Evolutionary conservation across 169 alveolate species (phyloP).

Genomic region (Toxoplasma gondii): DNA sequence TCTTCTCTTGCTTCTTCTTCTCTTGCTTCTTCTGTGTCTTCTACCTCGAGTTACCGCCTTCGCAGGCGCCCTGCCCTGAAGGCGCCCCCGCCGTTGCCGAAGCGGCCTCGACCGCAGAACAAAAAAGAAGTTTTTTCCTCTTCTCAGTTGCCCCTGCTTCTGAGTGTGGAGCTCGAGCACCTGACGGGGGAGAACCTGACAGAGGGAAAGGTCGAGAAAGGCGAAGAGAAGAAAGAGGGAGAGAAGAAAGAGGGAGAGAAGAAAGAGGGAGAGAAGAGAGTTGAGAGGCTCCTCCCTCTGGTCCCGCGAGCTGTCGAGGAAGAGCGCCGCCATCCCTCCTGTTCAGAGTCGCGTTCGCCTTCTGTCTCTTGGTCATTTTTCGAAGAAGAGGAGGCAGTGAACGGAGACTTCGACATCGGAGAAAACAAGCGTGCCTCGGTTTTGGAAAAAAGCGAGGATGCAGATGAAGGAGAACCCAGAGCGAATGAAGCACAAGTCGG

Average conservation of each 20-base stretch:
- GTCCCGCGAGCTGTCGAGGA: neutral
- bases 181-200: too few relatives aligned
- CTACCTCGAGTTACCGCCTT: neutral
- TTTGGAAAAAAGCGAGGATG: neutral
- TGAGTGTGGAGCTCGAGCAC: neutral
- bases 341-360: neutral
- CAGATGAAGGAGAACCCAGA: neutral
- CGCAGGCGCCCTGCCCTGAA: neutral
- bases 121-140: neutral
- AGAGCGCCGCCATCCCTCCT: too few relatives aligned
- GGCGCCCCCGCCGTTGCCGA: neutral
- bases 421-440: neutral
- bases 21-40: neutral
- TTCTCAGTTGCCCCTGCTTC: neutral
- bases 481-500: neutral
- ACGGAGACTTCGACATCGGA: neutral
- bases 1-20: neutral
- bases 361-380: neutral
- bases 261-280: neutral
- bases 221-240: too few relatives aligned
- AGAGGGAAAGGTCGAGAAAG: too few relatives aligned
- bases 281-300: neutral
- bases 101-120: neutral
- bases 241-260: too few relatives aligned
- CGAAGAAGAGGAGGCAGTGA: neutral